A percentile compares a stretch with the other conserved stretches of the same genome.
Evolutionary conservation across 257 asterid genomes (phyloP).

Genomic region (Fraxinus quadrangulata): DNA sequence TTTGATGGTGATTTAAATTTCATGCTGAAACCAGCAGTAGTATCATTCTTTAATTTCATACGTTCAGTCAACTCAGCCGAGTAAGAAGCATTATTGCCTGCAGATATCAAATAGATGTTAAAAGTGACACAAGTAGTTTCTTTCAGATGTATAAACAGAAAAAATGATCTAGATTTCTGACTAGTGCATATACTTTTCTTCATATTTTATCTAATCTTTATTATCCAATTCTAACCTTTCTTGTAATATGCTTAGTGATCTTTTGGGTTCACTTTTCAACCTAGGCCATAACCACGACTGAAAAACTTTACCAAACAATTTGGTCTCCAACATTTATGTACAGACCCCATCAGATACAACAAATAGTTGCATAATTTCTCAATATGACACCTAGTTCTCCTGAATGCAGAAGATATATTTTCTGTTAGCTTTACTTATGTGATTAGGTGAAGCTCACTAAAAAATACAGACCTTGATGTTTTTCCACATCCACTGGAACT

Average conservation of each 20-base stretch:
- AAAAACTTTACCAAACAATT: slow-evolving; percentile 9
- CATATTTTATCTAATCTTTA: background rate
- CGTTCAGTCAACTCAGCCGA: slow-evolving; percentile 65
- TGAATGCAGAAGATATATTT: slow-evolving; percentile 1
- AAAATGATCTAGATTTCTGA: background rate
- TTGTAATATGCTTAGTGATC: background rate
- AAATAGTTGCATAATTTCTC: background rate
- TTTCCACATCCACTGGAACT: slow-evolving; percentile 55
- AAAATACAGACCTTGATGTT: slow-evolving; percentile 61
- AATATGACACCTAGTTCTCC: background rate
- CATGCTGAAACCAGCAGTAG: slow-evolving; percentile 65
- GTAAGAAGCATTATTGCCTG: slow-evolving; percentile 55
- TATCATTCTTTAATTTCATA: slow-evolving; percentile 52
- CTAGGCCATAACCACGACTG: slow-evolving; percentile 1
- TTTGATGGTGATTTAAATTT: slow-evolving; percentile 73
- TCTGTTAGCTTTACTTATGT: slow-evolving; percentile 1
- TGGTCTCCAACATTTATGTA: background rate
- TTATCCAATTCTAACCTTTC: background rate
- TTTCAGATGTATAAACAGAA: background rate
- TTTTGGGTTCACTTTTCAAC: slow-evolving; percentile 18
- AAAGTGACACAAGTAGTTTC: slow-evolving; percentile 23
- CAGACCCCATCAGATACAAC: slow-evolving; percentile 5
- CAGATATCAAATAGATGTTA: slow-evolving; percentile 29
- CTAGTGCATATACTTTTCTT: background rate
- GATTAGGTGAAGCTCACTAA: background rate